Conservation (phyloP, 2,329 filamentous ascomycete genomes). For the Stenocarpella maydis region DNA sequence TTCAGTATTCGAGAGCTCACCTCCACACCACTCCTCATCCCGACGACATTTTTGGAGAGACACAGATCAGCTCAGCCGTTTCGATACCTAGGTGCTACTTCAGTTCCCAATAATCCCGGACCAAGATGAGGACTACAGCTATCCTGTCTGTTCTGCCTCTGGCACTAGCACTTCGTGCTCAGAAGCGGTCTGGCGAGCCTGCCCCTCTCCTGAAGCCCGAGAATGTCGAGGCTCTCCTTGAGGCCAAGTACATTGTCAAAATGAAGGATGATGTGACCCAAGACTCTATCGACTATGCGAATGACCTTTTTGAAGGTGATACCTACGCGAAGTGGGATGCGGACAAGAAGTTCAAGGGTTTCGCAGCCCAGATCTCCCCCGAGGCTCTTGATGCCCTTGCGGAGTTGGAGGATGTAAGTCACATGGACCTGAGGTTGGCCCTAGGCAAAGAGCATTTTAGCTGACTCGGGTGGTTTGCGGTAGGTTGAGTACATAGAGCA, state of each 20-base stretch:
- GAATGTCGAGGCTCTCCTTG: constrained; percentile 2
- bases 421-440: neutral
- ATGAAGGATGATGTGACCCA: constrained; percentile 11
- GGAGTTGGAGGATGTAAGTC: constrained; percentile 14
- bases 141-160: constrained; percentile 8
- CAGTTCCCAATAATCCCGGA: neutral
- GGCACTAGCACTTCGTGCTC: constrained; percentile 7
- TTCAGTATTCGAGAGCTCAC: neutral
- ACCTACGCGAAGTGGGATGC: constrained; percentile 13
- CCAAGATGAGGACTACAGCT: constrained; percentile 9
- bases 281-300: constrained; percentile 10
- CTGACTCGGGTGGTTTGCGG: neutral
- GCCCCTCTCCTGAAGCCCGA: constrained; percentile 8
- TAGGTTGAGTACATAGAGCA: constrained; percentile 20
- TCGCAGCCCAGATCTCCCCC: constrained; percentile 3
- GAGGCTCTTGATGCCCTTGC: constrained; percentile 13
- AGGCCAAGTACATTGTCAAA: constrained; percentile 19
- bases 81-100: neutral
- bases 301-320: constrained; percentile 11
- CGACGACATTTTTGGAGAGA: neutral
- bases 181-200: constrained; percentile 6
- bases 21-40: neutral
- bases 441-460: too few relatives aligned
- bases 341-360: constrained; percentile 9
- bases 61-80: neutral